These are phyloP conservation scores for Spathaspora arborariae DNA, from an alignment of 805 yeast genomes.

Conservation along the genomic window DNA sequence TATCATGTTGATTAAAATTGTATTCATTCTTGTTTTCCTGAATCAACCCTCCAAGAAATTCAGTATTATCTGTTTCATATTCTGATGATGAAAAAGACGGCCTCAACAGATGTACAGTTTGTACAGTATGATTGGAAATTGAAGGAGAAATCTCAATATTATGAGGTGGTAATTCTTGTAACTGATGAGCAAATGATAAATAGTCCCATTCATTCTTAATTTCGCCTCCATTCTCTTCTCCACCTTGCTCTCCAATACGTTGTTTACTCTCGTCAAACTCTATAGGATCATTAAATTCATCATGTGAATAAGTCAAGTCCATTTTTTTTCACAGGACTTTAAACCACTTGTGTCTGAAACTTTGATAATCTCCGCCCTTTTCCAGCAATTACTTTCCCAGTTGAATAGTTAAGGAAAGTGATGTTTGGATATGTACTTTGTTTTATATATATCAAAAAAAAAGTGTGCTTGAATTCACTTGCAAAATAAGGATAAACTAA, in stretches of 20 bases:
- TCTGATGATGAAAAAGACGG: constrained; percentile 8
- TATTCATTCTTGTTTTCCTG: constrained; percentile 1
- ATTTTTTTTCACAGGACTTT: neutral
- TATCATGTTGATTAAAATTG: constrained; percentile 1
- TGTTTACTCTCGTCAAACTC: neutral
- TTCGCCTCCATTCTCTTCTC: neutral
- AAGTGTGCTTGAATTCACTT: neutral
- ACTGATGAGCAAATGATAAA: neutral
- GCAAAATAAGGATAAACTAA: too few relatives aligned
- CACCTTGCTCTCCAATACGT: neutral
- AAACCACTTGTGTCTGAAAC: neutral
- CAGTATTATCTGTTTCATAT: constrained; percentile 9
- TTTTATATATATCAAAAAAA: neutral
- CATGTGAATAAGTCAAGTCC: neutral
- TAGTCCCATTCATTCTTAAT: neutral
- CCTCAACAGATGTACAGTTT: constrained; percentile 7
- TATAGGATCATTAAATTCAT: neutral
- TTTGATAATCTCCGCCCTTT: neutral
- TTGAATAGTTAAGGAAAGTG: neutral
- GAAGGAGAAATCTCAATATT: constrained; percentile 5
- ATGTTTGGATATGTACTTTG: constrained; percentile 1
- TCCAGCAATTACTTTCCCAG: neutral
- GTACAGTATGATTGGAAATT: constrained; percentile 5
- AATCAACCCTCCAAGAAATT: constrained; percentile 5
- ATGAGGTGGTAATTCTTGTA: neutral